Evolutionary conservation across 2,329 filamentous ascomycete species (phyloP).

Genomic region (Pseudogymnoascus sp.): DNA sequence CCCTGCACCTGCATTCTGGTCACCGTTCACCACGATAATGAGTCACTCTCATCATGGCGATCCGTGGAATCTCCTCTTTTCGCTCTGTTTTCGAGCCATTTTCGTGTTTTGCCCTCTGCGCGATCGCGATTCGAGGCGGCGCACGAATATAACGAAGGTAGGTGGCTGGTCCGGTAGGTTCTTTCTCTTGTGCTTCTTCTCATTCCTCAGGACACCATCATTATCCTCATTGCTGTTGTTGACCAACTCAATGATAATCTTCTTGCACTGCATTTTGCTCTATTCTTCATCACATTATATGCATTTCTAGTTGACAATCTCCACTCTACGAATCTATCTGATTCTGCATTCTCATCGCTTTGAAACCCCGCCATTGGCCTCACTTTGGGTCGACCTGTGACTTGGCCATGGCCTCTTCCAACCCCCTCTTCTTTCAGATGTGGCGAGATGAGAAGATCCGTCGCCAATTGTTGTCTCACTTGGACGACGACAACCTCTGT

Average conservation of each 20-base stretch:
- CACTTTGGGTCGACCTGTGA: constrained; percentile 12
- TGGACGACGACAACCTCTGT: constrained; percentile 36
- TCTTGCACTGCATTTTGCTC: neutral
- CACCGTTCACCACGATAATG: constrained; percentile 3
- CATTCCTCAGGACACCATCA: neutral
- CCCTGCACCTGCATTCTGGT: neutral
- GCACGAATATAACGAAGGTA: constrained; percentile 8
- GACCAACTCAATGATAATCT: constrained; percentile 2
- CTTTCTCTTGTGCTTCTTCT: constrained; percentile 3
- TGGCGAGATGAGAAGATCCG: constrained; percentile 28
- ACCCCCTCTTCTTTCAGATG: constrained; percentile 25
- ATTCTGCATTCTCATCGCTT: neutral
- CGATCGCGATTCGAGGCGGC: constrained; percentile 2
- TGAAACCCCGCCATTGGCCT: neutral
- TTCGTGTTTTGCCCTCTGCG: constrained; percentile 8
- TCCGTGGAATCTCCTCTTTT: constrained; percentile 8
- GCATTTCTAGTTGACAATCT: constrained; percentile 3
- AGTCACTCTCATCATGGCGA: constrained; percentile 7
- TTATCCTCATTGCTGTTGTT: constrained; percentile 5
- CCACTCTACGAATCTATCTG: neutral
- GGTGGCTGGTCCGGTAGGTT: constrained; percentile 1
- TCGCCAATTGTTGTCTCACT: constrained; percentile 22
- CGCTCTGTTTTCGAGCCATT: constrained; percentile 5
- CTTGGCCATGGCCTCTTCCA: constrained; percentile 24
- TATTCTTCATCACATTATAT: neutral